A percentile compares a stretch with the other conserved stretches of the same genome.
Conservation (phyloP, 345 rosid genomes). For the Arabis hirsuta region DNA sequence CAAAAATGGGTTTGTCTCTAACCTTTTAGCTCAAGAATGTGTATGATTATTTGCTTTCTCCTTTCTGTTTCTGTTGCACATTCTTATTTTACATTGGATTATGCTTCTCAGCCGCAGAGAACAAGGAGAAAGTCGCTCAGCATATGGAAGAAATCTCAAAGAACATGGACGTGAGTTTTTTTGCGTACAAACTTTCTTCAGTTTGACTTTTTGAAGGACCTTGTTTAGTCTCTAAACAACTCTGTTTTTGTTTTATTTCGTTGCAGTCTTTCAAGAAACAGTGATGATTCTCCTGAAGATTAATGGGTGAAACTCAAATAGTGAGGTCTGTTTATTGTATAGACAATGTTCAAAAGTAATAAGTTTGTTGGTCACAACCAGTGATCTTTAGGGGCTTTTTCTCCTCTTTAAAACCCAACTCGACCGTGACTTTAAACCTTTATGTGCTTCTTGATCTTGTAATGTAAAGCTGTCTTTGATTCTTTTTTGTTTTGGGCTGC, state of each 20-base stretch:
- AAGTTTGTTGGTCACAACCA: conserved; percentile 13
- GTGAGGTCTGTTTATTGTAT: not conserved
- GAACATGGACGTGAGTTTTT: conserved; percentile 45
- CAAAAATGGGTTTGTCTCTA: conserved; percentile 49
- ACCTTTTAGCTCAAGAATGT: not conserved
- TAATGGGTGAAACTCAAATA: not conserved
- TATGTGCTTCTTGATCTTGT: too few relatives aligned
- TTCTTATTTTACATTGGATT: not conserved
- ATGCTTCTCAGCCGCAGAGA: conserved; percentile 54
- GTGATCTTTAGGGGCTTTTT: not conserved
- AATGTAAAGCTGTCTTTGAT: too few relatives aligned
- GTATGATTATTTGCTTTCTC: not conserved
- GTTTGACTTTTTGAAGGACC: not conserved
- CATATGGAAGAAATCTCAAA: conserved; percentile 60
- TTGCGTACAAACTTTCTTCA: not conserved
- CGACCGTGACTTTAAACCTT: not conserved
- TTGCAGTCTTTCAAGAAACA: conserved; percentile 37
- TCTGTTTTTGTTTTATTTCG: not conserved
- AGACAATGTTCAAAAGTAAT: conserved; percentile 18
- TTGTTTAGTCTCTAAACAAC: not conserved
- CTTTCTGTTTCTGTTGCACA: not conserved
- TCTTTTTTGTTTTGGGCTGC: too few relatives aligned
- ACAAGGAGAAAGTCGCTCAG: conserved; percentile 60
- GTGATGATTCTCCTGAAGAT: not conserved
- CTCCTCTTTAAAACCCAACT: not conserved